Evolutionary conservation across 192 early-diverging fungal genomes (phyloP).

Genomic region (Geranomyces variabilis): DNA sequence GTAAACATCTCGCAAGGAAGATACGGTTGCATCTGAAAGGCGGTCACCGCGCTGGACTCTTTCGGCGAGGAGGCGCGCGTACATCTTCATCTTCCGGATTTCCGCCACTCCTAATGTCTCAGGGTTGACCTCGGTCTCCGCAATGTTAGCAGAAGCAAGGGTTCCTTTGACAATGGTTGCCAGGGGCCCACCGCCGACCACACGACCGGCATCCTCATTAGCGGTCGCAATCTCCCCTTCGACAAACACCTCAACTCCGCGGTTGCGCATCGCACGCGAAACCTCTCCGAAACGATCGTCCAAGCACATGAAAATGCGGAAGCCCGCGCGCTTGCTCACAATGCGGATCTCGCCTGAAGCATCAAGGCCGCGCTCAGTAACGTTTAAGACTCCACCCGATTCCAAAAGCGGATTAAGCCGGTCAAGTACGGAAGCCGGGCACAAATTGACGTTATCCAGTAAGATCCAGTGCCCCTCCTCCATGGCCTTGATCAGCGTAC

Average conservation of each 20-base stretch:
- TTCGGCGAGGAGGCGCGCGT: slow-evolving; percentile 31
- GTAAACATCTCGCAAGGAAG: background rate
- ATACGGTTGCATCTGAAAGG: slow-evolving; percentile 13
- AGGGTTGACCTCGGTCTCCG: background rate
- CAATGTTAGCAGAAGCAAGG: background rate
- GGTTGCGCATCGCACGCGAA: slow-evolving; percentile 96
- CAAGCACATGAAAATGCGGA: slow-evolving; percentile 95
- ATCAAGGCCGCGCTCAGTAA: slow-evolving; percentile 90
- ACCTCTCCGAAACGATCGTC: slow-evolving; percentile 92
- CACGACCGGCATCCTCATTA: slow-evolving; percentile 2
- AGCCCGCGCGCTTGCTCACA: slow-evolving; percentile 82
- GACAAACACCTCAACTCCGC: slow-evolving; percentile 89
- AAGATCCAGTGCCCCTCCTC: slow-evolving; percentile 91
- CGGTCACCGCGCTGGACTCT: slow-evolving; percentile 34
- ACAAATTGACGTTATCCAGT: slow-evolving; percentile 95
- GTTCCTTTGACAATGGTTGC: background rate
- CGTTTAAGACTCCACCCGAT: slow-evolving; percentile 79
- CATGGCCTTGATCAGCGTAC: slow-evolving; percentile 85
- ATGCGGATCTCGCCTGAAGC: slow-evolving; percentile 68
- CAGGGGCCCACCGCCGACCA: slow-evolving; percentile 3
- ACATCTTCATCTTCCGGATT: slow-evolving; percentile 26
- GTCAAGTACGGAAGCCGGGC: slow-evolving; percentile 92
- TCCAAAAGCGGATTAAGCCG: slow-evolving; percentile 93
- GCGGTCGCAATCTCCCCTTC: slow-evolving; percentile 32
- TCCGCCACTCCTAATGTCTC: slow-evolving; percentile 12